Base-by-base conservation (phyloP, 2,329 filamentous ascomycete genomes). In the Xylaria sp. region DNA sequence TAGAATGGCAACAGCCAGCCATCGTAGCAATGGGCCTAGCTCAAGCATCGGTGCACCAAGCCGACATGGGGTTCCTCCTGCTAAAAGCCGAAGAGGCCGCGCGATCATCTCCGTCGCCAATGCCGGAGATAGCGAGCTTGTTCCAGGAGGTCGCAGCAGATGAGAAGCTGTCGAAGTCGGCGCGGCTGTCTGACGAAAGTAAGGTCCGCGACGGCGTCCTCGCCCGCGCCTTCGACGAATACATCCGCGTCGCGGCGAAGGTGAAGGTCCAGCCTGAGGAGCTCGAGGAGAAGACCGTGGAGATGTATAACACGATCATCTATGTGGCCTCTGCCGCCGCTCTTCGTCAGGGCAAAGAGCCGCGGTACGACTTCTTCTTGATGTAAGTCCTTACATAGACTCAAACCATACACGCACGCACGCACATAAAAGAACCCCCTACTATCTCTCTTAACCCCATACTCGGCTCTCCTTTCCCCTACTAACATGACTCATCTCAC, bases 331-430 rank as follows among this genome's bases (percentile, higher is more conserved):
- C 84, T 0, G 79, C 82, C 0, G 87, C 90, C 0, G 88, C 93
- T 0, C 87, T 92, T 73, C 83, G 87, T 35, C 87, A 88, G 0
- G 83, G 84, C 1, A 92, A 94, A 77, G 79, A 84, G 25, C 83
- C 91, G 59, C 94, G 92, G 77, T 89, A 93, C 77, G 94, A 97
- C 78, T 98, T 98, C 79, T 96, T 91, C 82, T 72, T 89, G 64
- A 86, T 88, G 86, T 85, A 73, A 79, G 85, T 75, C 12, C 6
- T 42, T 3, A 35, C 8, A 35, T 9, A 35, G 5, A 9, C 10
- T 48, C 44, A 48, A 12, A 32, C 4, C 8, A 48, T 5, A 25
- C 21, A 48, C 21, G 4, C 44, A 48, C 44, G 6, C 48, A 29
- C 48, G 10, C 42, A 50, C 6, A 27, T 27, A 27, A 4, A 25